Conservation (phyloP, 768 basidiomycete species). For the Agrocybe praecox region DNA sequence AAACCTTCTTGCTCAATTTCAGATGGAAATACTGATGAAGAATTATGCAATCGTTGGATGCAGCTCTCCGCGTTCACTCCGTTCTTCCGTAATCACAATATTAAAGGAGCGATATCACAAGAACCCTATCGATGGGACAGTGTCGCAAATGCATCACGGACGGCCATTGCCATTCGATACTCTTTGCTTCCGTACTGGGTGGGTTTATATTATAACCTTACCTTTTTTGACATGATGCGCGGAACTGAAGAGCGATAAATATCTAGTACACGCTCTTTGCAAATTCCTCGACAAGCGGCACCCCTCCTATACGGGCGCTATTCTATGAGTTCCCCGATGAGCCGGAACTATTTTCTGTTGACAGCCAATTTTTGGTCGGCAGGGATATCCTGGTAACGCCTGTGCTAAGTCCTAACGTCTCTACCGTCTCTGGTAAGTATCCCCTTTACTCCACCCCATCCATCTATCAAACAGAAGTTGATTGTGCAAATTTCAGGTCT, state of each 20-base stretch:
- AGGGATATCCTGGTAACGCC: constrained; percentile 75
- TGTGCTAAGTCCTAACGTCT: constrained; percentile 68
- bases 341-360: constrained; percentile 60
- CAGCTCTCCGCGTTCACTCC: constrained; percentile 81
- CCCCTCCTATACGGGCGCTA: constrained; percentile 73
- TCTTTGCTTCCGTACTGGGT: constrained; percentile 81
- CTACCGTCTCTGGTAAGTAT: constrained; percentile 61
- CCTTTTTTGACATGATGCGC: neutral
- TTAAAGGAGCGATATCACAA: constrained; percentile 66
- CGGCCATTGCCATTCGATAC: constrained; percentile 73
- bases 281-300: constrained; percentile 62
- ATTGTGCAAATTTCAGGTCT: constrained; percentile 42
- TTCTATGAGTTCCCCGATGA: constrained; percentile 82
- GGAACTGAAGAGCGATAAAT: constrained; percentile 2
- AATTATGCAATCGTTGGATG: constrained; percentile 87
- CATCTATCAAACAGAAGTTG: neutral
- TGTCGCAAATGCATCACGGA: constrained; percentile 73
- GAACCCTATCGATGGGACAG: constrained; percentile 84
- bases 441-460: neutral
- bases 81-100: constrained; percentile 83
- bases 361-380: constrained; percentile 75
- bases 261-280: constrained; percentile 73
- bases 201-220: constrained; percentile 21
- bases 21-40: constrained; percentile 74
- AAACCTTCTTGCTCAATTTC: constrained; percentile 2